Evolutionary conservation across 169 alveolate species (phyloP), one percentile per base, ranked within the genome.

Genomic region (Condylostoma magnum): DNA sequence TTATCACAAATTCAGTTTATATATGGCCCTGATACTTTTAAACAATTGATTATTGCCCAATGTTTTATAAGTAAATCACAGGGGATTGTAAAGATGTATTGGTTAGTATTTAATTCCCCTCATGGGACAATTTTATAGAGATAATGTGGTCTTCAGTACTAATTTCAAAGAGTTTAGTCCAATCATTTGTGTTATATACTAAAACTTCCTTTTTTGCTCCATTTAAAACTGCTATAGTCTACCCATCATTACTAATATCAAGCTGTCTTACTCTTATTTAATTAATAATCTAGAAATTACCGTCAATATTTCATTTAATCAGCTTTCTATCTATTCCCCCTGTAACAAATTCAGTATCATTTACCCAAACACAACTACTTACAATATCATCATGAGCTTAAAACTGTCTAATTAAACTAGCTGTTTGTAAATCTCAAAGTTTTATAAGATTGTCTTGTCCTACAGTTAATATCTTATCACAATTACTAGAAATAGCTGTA

Each of bases 1-100:
- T 71, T 6, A 83, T 10, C n/a, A 58, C 37, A 50, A 31, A 79
- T n/a, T 38, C 15, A n/a, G 51, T 41, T 54, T 83, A 76, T 15
- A 12, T 34, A 44, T 76, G 79, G 12, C 90, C 90, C 36, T 20
- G 51, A 52, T 27, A 83, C 27, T 46, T 56, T 50, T 65, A 56
- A 12, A 65, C 37, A 37, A 53, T 31, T 47, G 53, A 55, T 25
- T 18, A 36, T 20, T 33, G 65, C 5, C 51, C 41, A 15, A 77
- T 30, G 43, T 78, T 80, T 47, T 53, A 73, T 27, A 82, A n/a
- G 25, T 47, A 41, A 12, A 77, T 47, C 27, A 46, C 47, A n/a
- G 90, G 86, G 12, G 34, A 25, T 0, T 20, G 20, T 8, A 50
- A 22, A 10, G 80, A 65, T 15, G 55, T 41, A 50, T 71, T 76